Conservation (phyloP, 495 filamentous ascomycete genomes). For the Penicillium dipodomyicola region DNA sequence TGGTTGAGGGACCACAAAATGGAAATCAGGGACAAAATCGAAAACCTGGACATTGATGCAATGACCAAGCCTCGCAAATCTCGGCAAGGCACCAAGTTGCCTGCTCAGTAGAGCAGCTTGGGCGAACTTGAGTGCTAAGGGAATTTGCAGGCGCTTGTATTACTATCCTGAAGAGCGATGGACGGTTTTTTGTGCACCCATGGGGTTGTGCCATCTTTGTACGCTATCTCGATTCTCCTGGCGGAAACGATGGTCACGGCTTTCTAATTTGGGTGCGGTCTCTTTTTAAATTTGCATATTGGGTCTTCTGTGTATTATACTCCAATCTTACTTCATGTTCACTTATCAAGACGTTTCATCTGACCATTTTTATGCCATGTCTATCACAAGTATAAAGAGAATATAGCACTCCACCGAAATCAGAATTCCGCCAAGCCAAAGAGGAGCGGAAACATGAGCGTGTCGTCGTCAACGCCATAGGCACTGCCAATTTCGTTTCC, state of each 20-base stretch:
- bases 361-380: background rate
- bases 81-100: background rate
- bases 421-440: slow-evolving; percentile 21
- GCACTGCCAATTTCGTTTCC: background rate
- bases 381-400: background rate
- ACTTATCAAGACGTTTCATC: slow-evolving; percentile 3
- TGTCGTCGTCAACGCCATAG: slow-evolving; percentile 5
- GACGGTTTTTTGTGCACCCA: slow-evolving; percentile 20
- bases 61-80: slow-evolving; percentile 34
- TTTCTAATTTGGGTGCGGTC: slow-evolving; percentile 19
- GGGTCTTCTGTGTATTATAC: slow-evolving; percentile 42
- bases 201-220: slow-evolving; percentile 12
- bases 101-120: background rate
- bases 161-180: slow-evolving; percentile 27
- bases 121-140: slow-evolving; percentile 6
- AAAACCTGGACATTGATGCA: slow-evolving; percentile 40
- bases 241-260: slow-evolving; percentile 5
- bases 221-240: slow-evolving; percentile 4
- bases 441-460: slow-evolving; percentile 14
- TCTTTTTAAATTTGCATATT: slow-evolving; percentile 29
- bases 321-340: slow-evolving; percentile 32
- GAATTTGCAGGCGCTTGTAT: slow-evolving; percentile 31
- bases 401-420: background rate
- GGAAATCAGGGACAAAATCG: slow-evolving; percentile 32
- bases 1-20: slow-evolving; percentile 32